Percentiles rank a stretch among this genome's conserved stretches.
phyloP scores from a whole-genome alignment of 495 filamentous ascomycete species.

The Jackrogersella multiformis region DNA sequence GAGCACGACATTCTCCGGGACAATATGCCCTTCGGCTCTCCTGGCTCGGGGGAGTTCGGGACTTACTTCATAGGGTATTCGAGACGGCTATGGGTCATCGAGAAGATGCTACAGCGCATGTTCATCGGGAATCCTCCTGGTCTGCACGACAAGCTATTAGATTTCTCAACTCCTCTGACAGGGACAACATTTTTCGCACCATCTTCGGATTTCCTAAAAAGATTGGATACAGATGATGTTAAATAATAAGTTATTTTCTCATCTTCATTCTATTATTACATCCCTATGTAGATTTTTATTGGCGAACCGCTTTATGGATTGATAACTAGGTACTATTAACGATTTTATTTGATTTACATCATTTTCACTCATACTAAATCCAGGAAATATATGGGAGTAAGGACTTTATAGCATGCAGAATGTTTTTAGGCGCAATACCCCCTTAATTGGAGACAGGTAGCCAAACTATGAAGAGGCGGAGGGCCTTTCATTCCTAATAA shows the following conservation, averaged over 20 bases:
- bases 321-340: no score
- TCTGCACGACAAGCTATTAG: conserved; percentile 63
- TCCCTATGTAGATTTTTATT: no score
- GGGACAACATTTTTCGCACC: conserved; percentile 65
- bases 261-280: no score
- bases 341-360: no score
- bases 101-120: conserved; percentile 67
- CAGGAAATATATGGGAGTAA: no score
- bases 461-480: no score
- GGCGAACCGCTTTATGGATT: no score
- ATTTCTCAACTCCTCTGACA: conserved; percentile 64
- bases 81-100: conserved; percentile 63
- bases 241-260: not conserved
- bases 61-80: conserved; percentile 71
- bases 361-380: no score
- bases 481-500: no score
- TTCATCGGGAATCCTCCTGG: conserved; percentile 65
- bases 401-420: no score
- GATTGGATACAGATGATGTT: conserved; percentile 40
- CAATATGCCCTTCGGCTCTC: conserved; percentile 69
- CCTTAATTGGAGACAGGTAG: no score
- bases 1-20: conserved; percentile 66
- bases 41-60: conserved; percentile 62
- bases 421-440: no score
- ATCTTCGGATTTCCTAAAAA: conserved; percentile 53